phyloP scores from a whole-genome alignment of 768 basidiomycete species.

The Russula sp. region DNA sequence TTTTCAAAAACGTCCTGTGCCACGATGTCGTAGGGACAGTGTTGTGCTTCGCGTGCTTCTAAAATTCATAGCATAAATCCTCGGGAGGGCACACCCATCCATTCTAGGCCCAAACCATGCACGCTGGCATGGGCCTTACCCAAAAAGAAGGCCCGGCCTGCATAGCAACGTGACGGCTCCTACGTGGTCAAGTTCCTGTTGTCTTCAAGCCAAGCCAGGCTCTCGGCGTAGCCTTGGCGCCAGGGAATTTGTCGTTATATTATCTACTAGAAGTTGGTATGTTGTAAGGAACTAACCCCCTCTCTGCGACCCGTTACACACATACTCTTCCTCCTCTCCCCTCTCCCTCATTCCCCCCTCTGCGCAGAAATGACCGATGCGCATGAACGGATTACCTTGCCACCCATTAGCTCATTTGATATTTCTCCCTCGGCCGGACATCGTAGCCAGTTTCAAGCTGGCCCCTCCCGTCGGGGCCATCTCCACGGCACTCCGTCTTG shows the following conservation, averaged over 20 bases:
- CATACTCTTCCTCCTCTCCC: neutral
- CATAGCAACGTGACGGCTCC: conserved; percentile 20
- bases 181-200: conserved; percentile 17
- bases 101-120: conserved; percentile 15
- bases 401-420: conserved; percentile 16
- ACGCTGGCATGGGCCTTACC: conserved; percentile 19
- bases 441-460: neutral
- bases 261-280: conserved; percentile 15
- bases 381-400: conserved; percentile 16
- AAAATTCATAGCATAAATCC: conserved; percentile 18
- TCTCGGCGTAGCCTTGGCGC: conserved; percentile 8
- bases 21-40: conserved; percentile 15
- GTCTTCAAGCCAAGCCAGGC: too few relatives aligned
- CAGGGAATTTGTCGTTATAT: conserved; percentile 5
- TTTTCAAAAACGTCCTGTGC: conserved; percentile 10
- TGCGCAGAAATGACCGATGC: conserved; percentile 17
- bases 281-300: neutral
- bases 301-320: conserved; percentile 7
- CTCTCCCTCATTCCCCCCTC: neutral
- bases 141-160: conserved; percentile 14
- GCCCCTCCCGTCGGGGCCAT: conserved; percentile 3
- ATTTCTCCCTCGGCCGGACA: conserved; percentile 2
- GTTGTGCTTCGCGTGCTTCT: conserved; percentile 16
- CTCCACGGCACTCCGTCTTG: conserved; percentile 6
- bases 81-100: conserved; percentile 14